Evolutionary conservation across 2,329 filamentous ascomycete species (phyloP).

Genomic region (Cylindrodendrum hubeiense): DNA sequence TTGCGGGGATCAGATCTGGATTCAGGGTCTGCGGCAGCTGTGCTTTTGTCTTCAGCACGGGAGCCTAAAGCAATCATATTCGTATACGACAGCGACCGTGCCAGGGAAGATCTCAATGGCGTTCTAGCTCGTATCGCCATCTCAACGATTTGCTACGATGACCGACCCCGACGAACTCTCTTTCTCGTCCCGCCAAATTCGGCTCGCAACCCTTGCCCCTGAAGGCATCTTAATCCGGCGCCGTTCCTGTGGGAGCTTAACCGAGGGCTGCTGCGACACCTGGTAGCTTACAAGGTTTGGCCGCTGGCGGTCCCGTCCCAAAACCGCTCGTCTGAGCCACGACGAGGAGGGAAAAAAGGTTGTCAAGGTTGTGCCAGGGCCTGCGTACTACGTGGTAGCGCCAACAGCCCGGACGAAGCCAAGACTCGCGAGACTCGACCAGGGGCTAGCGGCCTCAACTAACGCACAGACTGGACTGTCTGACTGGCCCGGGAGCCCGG

Average conservation of each 20-base stretch:
- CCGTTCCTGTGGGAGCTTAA: background rate
- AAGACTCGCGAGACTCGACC: background rate
- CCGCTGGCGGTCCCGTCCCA: too few species aligned
- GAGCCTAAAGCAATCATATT: too few species aligned
- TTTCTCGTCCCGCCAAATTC: background rate
- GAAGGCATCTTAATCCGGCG: background rate
- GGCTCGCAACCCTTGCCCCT: background rate
- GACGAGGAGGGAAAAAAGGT: background rate
- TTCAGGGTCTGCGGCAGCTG: too few species aligned
- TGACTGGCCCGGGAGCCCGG: constrained; percentile 1
- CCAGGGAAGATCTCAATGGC: too few species aligned
- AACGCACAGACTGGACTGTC: background rate
- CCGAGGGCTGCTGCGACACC: background rate
- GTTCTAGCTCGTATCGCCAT: background rate
- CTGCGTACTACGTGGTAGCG: too few species aligned
- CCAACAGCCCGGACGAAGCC: too few species aligned
- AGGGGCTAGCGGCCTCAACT: background rate
- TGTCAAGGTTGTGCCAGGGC: too few species aligned
- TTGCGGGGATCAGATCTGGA: too few species aligned
- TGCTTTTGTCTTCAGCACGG: too few species aligned
- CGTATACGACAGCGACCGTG: too few species aligned
- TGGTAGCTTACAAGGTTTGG: too few species aligned
- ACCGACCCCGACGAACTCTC: background rate
- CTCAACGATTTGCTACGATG: background rate
- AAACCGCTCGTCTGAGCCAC: background rate